Evolutionary conservation across 805 yeast genomes (phyloP).

Genomic region (Wickerhamiella alocasiicola): DNA sequence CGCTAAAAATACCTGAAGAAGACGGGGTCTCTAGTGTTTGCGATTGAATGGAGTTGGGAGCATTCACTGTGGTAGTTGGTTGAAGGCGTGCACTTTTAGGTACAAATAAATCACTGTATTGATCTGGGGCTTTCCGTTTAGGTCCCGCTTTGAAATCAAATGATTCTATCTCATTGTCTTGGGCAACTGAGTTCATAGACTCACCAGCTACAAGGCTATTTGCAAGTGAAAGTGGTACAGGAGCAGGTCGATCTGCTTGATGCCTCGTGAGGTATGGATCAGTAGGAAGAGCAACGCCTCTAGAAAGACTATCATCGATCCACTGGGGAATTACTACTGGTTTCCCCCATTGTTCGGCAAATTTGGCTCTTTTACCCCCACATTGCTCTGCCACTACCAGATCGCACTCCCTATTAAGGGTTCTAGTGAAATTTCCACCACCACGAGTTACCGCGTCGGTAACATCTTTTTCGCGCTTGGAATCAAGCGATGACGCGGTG

Average conservation of each 20-base stretch:
- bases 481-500: conserved; percentile 26
- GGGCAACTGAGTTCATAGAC: not conserved
- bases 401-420: conserved; percentile 22
- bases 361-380: conserved; percentile 27
- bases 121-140: not conserved
- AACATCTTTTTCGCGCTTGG: conserved; percentile 24
- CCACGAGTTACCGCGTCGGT: conserved; percentile 21
- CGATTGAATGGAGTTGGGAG: not conserved
- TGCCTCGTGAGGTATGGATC: conserved; percentile 26
- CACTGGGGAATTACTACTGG: conserved; percentile 35
- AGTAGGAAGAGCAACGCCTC: conserved; percentile 32
- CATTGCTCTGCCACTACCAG: conserved; percentile 25
- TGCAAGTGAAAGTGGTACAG: conserved; percentile 15
- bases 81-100: not conserved
- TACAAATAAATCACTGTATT: conserved; percentile 5
- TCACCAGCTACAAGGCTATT: not conserved
- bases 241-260: conserved; percentile 12
- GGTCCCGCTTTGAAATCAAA: conserved; percentile 6
- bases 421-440: conserved; percentile 28
- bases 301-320: conserved; percentile 32
- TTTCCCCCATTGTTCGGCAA: conserved; percentile 31
- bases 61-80: not conserved
- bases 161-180: not conserved
- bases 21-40: not conserved
- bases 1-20: conserved; percentile 25